Conservation (phyloP, 2,329 filamentous ascomycete species). For the Lanzia echinophila region DNA sequence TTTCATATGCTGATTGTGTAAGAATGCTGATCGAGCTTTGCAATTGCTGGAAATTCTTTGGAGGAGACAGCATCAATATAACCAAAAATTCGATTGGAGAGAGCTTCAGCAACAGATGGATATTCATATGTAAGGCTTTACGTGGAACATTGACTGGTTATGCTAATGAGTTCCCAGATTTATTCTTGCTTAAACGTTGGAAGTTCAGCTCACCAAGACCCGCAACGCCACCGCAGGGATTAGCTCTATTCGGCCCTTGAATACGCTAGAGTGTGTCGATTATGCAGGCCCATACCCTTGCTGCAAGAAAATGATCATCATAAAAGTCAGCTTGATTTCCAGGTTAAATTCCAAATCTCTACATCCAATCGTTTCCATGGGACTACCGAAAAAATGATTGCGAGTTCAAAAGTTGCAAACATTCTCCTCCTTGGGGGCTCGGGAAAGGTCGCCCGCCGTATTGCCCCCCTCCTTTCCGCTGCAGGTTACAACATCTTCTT, state of each 20-base stretch:
- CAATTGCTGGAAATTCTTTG: constrained; percentile 28
- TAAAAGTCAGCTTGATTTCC: not conserved
- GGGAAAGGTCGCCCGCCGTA: constrained; percentile 38
- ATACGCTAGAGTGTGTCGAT: not conserved
- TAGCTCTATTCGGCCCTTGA: not conserved
- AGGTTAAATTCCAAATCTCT: not conserved
- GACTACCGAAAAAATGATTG: not conserved
- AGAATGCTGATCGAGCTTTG: constrained; percentile 28
- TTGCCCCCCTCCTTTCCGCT: constrained; percentile 32
- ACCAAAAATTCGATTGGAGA: constrained; percentile 27
- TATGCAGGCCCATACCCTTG: not conserved
- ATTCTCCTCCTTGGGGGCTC: constrained; percentile 36
- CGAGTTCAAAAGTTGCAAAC: not conserved
- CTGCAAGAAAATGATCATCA: not conserved
- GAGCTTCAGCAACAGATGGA: constrained; percentile 28
- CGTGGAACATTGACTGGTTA: not conserved
- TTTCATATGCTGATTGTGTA: not conserved
- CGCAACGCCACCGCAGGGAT: not conserved
- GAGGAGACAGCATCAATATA: constrained; percentile 27
- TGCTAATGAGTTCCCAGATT: constrained; percentile 6
- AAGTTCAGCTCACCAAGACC: not conserved
- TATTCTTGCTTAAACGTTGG: constrained; percentile 1
- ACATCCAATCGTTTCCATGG: not conserved
- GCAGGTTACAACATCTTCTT: constrained; percentile 30
- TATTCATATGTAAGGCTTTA: constrained; percentile 25